Percentiles rank a stretch among this genome's conserved stretches.
phyloP scores from a whole-genome alignment of 2,329 filamentous ascomycete species.

The Purpureocillium takamizusanense region DNA sequence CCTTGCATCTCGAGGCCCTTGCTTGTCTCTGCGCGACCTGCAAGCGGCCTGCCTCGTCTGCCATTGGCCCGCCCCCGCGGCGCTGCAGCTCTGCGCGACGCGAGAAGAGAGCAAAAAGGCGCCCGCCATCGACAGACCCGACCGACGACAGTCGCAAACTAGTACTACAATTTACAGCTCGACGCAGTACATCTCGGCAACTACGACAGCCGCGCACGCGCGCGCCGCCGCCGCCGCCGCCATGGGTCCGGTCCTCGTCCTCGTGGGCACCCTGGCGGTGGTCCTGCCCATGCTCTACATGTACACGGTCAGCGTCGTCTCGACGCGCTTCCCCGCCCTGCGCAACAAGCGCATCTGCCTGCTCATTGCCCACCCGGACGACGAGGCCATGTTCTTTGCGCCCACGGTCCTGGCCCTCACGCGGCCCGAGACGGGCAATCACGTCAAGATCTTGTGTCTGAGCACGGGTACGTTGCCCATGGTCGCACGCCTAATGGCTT shows the following conservation, averaged over 20 bases:
- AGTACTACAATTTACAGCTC: too few relatives aligned
- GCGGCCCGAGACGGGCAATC: conserved; percentile 70
- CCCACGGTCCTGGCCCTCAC: conserved; percentile 82
- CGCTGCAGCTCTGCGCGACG: too few relatives aligned
- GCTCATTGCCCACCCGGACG: conserved; percentile 93
- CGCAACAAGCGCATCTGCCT: conserved; percentile 81
- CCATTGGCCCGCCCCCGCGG: neutral
- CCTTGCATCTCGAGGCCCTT: neutral
- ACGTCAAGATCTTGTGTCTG: conserved; percentile 88
- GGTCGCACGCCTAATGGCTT: too few relatives aligned
- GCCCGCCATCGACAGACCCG: too few relatives aligned
- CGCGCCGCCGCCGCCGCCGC: neutral
- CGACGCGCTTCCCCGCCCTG: conserved; percentile 53
- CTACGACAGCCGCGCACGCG: neutral
- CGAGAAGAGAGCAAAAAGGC: too few relatives aligned
- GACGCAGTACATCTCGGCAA: neutral
- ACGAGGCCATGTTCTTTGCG: conserved; percentile 99
- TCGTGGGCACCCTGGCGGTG: conserved; percentile 6
- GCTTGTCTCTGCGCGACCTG: neutral
- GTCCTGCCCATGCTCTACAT: conserved; percentile 43
- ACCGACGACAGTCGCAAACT: too few relatives aligned
- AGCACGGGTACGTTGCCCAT: conserved; percentile 55
- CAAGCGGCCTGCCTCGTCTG: neutral
- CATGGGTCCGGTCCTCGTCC: conserved; percentile 5
- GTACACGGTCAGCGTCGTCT: conserved; percentile 37